Evolutionary conservation across 2,329 filamentous ascomycete species (phyloP).

Genomic region (Mycosphaerella arachidis): DNA sequence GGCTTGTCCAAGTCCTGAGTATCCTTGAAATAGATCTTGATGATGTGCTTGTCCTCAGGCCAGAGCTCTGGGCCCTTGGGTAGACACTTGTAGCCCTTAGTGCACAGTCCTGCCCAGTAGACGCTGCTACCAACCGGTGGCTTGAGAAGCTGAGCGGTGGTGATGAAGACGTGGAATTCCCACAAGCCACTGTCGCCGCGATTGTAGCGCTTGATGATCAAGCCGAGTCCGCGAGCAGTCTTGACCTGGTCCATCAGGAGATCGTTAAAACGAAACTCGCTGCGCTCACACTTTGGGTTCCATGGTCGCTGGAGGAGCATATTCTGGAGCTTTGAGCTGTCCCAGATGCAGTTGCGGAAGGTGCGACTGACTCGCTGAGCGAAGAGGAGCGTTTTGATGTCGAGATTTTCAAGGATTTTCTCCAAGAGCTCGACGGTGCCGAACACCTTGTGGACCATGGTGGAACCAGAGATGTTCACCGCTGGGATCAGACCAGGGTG

Average conservation of each 20-base stretch:
- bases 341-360: neutral
- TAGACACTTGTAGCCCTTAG: neutral
- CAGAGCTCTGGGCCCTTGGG: neutral
- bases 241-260: neutral
- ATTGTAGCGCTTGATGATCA: neutral
- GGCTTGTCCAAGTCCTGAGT: neutral
- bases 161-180: neutral
- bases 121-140: neutral
- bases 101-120: neutral
- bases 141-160: neutral
- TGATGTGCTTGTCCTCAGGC: neutral
- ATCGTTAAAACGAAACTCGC: neutral
- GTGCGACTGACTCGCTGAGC: neutral
- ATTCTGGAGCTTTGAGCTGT: neutral
- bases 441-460: neutral
- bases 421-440: constrained; percentile 6
- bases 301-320: neutral
- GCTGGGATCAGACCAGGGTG: neutral
- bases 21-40: neutral
- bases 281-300: neutral
- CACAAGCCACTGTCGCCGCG: neutral
- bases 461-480: neutral
- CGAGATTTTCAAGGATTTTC: constrained; percentile 1
- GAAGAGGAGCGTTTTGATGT: constrained; percentile 1
- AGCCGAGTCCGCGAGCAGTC: neutral